Conservation (phyloP, 1,139 yeast species). For the Sugiyamaella sp. region DNA sequence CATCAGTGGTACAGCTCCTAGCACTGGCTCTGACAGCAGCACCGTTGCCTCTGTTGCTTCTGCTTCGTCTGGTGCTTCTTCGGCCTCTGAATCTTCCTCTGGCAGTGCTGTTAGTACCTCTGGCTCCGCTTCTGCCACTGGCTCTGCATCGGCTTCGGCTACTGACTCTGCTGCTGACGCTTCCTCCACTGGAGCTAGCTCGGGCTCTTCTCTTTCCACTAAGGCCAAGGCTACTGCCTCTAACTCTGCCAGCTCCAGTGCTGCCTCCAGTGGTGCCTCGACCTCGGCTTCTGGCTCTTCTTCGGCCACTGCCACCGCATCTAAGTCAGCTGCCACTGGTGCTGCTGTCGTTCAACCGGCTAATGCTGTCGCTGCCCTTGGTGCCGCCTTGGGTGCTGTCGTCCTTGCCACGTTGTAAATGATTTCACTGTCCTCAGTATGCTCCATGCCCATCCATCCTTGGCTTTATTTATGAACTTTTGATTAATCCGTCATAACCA, state of each 20-base stretch:
- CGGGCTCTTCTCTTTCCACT: slow-evolving; percentile 28
- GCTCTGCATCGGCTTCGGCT: slow-evolving; percentile 26
- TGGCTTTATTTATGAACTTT: not conserved
- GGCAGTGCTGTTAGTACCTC: slow-evolving; percentile 30
- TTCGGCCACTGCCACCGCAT: slow-evolving; percentile 25
- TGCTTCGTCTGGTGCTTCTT: slow-evolving; percentile 37
- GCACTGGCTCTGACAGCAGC: slow-evolving; percentile 23
- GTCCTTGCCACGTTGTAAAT: slow-evolving; percentile 18
- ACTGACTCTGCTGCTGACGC: slow-evolving; percentile 28
- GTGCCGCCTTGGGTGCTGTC: slow-evolving; percentile 28
- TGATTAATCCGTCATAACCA: not conserved
- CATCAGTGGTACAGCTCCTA: slow-evolving; percentile 24
- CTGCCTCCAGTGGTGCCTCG: slow-evolving; percentile 25
- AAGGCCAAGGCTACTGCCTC: slow-evolving; percentile 29
- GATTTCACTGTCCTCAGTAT: not conserved
- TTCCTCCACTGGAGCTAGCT: slow-evolving; percentile 27
- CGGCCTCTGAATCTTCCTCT: slow-evolving; percentile 25
- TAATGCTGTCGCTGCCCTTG: slow-evolving; percentile 30
- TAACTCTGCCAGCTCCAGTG: slow-evolving; percentile 29
- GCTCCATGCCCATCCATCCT: not conserved
- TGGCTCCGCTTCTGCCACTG: slow-evolving; percentile 24
- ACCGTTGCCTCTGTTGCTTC: slow-evolving; percentile 23
- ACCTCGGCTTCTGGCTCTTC: slow-evolving; percentile 26
- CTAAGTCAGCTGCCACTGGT: slow-evolving; percentile 20
- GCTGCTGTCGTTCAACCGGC: slow-evolving; percentile 23